Evolutionary conservation across 2,329 filamentous ascomycete species (phyloP).

Genomic region (Karstenula rhodostoma): DNA sequence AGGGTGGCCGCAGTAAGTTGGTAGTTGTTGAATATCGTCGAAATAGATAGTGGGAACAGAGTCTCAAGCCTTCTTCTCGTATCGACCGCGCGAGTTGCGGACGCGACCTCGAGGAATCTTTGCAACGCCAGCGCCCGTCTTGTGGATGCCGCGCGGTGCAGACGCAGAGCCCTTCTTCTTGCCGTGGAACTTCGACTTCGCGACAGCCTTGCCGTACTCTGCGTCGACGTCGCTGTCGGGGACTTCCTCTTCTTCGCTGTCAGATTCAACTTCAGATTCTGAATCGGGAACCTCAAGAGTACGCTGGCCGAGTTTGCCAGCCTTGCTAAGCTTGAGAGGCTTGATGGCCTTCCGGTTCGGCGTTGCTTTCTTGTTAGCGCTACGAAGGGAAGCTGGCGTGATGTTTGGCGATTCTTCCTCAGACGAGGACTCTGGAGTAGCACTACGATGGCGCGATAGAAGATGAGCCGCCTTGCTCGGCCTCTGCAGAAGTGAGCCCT

Average conservation of each 20-base stretch:
- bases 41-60: background rate
- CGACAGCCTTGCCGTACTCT: slow-evolving; percentile 9
- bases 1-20: background rate
- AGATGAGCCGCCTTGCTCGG: slow-evolving; percentile 22
- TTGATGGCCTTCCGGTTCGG: slow-evolving; percentile 25
- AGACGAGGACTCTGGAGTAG: slow-evolving; percentile 24
- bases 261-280: slow-evolving; percentile 9
- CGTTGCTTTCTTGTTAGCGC: slow-evolving; percentile 32
- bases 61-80: background rate
- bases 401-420: slow-evolving; percentile 42
- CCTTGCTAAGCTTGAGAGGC: slow-evolving; percentile 15
- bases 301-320: slow-evolving; percentile 1
- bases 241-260: slow-evolving; percentile 9
- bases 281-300: background rate
- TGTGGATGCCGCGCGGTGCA: slow-evolving; percentile 22
- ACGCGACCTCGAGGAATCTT: slow-evolving; percentile 15
- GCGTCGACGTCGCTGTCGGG: slow-evolving; percentile 12
- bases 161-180: slow-evolving; percentile 19
- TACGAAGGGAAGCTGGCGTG: slow-evolving; percentile 47
- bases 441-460: slow-evolving; percentile 4
- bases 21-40: slow-evolving; percentile 4
- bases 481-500: slow-evolving; percentile 20
- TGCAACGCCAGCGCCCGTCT: slow-evolving; percentile 23
- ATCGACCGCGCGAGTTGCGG: slow-evolving; percentile 7
- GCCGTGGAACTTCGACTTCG: slow-evolving; percentile 10